These are phyloP conservation scores for Quercus bicolor DNA, from an alignment of 306 rosid genomes.

Conservation along the genomic window DNA sequence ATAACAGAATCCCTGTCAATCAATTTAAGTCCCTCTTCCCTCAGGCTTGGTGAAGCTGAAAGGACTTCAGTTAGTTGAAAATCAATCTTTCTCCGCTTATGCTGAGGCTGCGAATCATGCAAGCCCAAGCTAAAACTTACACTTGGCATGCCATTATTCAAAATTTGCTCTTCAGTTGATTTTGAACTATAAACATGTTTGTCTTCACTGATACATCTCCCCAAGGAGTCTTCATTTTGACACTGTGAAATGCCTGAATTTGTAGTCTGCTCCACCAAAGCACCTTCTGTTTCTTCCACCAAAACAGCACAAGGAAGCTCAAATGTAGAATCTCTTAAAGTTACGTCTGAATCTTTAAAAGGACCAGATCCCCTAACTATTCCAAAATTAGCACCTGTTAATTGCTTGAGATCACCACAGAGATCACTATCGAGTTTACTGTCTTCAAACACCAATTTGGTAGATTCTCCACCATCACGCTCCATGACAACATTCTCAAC, in stretches of 20 bases:
- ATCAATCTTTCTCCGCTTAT: slow-evolving; percentile 53
- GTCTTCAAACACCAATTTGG: slow-evolving; percentile 16
- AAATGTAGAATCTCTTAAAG: slow-evolving; percentile 22
- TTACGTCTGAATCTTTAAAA: slow-evolving; percentile 23
- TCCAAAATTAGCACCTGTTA: slow-evolving; percentile 30
- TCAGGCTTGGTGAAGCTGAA: slow-evolving; percentile 27
- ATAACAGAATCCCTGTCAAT: slow-evolving; percentile 17
- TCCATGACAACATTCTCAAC: neutral
- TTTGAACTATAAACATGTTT: slow-evolving; percentile 13
- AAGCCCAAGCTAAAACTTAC: slow-evolving; percentile 24
- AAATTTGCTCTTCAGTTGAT: slow-evolving; percentile 30
- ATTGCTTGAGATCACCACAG: slow-evolving; percentile 1
- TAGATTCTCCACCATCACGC: neutral
- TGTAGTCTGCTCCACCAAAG: slow-evolving; percentile 16
- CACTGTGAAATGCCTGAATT: slow-evolving; percentile 25
- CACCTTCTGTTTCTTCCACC: slow-evolving; percentile 27
- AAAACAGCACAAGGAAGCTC: slow-evolving; percentile 33
- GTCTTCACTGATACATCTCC: slow-evolving; percentile 21
- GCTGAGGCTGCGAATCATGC: slow-evolving; percentile 41
- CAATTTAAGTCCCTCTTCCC: slow-evolving; percentile 33
- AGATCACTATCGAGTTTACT: slow-evolving; percentile 15
- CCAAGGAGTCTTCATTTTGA: slow-evolving; percentile 27
- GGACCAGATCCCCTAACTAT: slow-evolving; percentile 24
- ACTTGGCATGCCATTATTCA: slow-evolving; percentile 18
- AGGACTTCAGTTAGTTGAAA: slow-evolving; percentile 13